phyloP scores from a whole-genome alignment of 2,329 filamentous ascomycete species.

The Furcasterigmium sp. region DNA sequence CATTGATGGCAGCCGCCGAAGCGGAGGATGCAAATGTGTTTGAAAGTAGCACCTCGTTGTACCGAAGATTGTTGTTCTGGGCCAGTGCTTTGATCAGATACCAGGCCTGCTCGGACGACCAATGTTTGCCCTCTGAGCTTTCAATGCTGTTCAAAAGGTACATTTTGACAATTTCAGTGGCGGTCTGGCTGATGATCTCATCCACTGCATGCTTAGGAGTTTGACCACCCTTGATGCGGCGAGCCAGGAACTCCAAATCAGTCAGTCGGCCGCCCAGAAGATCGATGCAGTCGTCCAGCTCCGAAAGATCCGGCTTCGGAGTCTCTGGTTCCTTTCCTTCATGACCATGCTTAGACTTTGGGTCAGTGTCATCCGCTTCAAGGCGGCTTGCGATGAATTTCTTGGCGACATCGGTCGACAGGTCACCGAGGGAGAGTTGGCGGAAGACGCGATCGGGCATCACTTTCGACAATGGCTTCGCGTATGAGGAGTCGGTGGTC shows the following conservation, averaged over 20 bases:
- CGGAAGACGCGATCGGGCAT: conserved; percentile 89
- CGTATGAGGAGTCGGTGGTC: conserved; percentile 82
- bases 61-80: conserved; percentile 62
- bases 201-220: conserved; percentile 73
- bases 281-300: conserved; percentile 77
- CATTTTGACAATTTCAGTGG: conserved; percentile 89
- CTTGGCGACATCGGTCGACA: conserved; percentile 80
- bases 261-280: conserved; percentile 87
- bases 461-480: conserved; percentile 80
- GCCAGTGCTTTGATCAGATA: conserved; percentile 76
- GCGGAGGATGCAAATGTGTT: conserved; percentile 64
- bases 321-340: conserved; percentile 11
- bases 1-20: conserved; percentile 44
- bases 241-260: conserved; percentile 89
- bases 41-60: conserved; percentile 79
- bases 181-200: conserved; percentile 84
- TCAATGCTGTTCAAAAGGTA: conserved; percentile 65
- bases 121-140: conserved; percentile 50
- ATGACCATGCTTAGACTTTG: conserved; percentile 16
- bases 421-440: conserved; percentile 79
- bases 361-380: conserved; percentile 36
- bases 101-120: conserved; percentile 88
- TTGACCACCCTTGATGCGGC: conserved; percentile 82
- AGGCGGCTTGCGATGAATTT: conserved; percentile 84
- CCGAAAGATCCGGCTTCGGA: conserved; percentile 46